Base-by-base conservation (phyloP, 371 early-diverging fungal species). In the Syncephalastrum contaminatum region DNA sequence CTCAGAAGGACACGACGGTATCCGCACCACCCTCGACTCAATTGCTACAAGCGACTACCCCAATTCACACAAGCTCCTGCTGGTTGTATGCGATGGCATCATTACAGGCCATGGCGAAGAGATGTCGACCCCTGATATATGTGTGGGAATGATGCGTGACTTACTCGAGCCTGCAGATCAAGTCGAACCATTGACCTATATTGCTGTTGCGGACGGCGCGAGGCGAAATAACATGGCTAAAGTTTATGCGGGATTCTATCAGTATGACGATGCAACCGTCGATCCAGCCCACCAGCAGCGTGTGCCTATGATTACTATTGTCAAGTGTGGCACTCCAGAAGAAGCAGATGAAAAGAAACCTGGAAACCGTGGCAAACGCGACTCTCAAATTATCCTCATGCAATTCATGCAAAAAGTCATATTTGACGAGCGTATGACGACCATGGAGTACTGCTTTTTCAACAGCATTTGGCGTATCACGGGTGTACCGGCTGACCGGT, bases 351-450 rank as follows among this genome's bases (percentile, higher is more conserved):
- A 58, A n/a, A 65, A 85, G n/a, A 91, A 92, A 59, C 88, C 94
- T 4, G 95, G 96, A 14, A 98, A 99, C 67, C 85, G 99, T 57
- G 99, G 99, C 58, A 99, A 99, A 73, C 89, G 99, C 54, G 99
- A 99, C 67, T 95, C 95, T 39, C 99, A 99, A 76, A 89, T 99
- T 53, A 86, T 99, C 54, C 70, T 99, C 40, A 99, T 99, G 98
- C 84, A 89, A 46, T 99, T 99, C 81, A 84, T 98, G 70, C 88
- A 91, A 66, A 90, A 92, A 57, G 90, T 97, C 51, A 88, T 94
- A 74, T 97, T 95, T 81, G 87, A 95, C 54, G 96, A 96, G 65
- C 88, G 96, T 43, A 89, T 99, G 93, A 95, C 95, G 0, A 84
- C 88, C 45, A 80, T 99, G 19, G 99, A 99, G 63, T 92, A 90